A percentile compares a stretch with the other conserved stretches of the same genome.
These are phyloP conservation scores for Penicillium argentinense DNA, from an alignment of 495 filamentous ascomycete genomes.

Conservation along the genomic window DNA sequence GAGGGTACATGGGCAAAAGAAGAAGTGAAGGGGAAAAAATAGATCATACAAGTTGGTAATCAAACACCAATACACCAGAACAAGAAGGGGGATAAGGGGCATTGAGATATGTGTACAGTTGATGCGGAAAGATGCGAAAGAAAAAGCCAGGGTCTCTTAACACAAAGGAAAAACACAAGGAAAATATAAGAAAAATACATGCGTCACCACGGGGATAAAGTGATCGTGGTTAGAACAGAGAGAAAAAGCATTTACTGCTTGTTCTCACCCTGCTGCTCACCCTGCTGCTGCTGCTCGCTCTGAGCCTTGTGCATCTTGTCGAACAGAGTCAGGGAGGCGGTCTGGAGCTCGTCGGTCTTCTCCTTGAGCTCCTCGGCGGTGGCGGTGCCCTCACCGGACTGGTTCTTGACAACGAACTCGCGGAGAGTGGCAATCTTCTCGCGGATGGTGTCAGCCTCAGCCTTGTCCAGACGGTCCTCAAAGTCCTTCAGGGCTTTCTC, in stretches of 20 bases:
- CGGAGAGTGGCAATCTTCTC: constrained; percentile 91
- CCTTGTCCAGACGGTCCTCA: constrained; percentile 93
- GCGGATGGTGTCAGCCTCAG: constrained; percentile 84
- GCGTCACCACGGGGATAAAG: constrained; percentile 1
- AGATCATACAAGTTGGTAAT: constrained; percentile 31
- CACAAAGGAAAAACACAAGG: constrained; percentile 19
- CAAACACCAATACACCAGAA: constrained; percentile 44
- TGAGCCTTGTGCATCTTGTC: constrained; percentile 99
- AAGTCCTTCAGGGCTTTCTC: constrained; percentile 98
- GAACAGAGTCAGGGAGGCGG: constrained; percentile 91
- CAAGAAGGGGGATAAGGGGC: constrained; percentile 24
- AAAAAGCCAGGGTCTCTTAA: constrained; percentile 31
- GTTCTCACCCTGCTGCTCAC: constrained; percentile 74
- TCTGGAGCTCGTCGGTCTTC: constrained; percentile 97
- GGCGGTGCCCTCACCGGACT: constrained; percentile 82
- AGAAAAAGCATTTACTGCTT: constrained; percentile 60
- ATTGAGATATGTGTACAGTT: constrained; percentile 44
- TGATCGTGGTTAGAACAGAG: constrained; percentile 1
- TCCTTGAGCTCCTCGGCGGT: constrained; percentile 92
- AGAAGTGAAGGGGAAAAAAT: constrained; percentile 23
- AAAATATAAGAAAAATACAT: constrained; percentile 30
- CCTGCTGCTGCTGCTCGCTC: constrained; percentile 61
- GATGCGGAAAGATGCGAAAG: constrained; percentile 34
- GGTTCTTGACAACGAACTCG: constrained; percentile 91
- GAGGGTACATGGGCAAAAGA: constrained; percentile 38